Base-by-base conservation (phyloP, 306 rosid genomes). In the Bauhinia variegata region DNA sequence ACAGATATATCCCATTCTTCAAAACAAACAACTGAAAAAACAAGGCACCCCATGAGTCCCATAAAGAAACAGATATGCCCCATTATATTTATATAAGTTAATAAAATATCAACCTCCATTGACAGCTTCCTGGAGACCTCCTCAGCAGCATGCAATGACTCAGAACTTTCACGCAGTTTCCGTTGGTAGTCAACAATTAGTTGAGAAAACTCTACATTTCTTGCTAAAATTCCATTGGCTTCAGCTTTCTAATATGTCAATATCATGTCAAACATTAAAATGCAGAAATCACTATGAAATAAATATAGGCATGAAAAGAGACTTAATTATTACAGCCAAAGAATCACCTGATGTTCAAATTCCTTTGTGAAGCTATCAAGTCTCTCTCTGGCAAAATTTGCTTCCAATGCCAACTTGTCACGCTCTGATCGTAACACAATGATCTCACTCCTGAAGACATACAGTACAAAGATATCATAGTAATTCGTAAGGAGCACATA, bases 171-270 rank as follows among this genome's bases (percentile, higher is more conserved):
- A 38, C 97, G 97, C 65, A 88, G 64, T 76, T 88, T 93, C 38
- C 82, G 70, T 74, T 93, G 99, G 81, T 90, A 88, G 70, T 90
- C 90, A 47, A 93, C 79, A 67, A 93, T 60, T 70, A 88, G 71
- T 75, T 88, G 97, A 39, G 99, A 88, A 63, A 93, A 93, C 70
- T 90, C 97, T 55, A 90, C 83, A 71, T 93, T 93, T 75, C 99
- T 88, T 32, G 83, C 84, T 58, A 90, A 66, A 67, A 88, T 54
- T 41, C 90, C 86, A 59, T 85, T 84, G 39, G 76, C 65, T 83
- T 93, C 97, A 8, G 60, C 76, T 84, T 86, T 88, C 97, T 93
- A 80, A 62, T 60, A 72, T 43, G 14, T 11, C 63, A 84, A 10
- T 34, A 65, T 57, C 14, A 60, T 12, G 44, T 46, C 36, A 34